A percentile compares a stretch with the other conserved stretches of the same genome.
phyloP scores from a whole-genome alignment of 805 yeast species.

The Ogataea methanolica region DNA sequence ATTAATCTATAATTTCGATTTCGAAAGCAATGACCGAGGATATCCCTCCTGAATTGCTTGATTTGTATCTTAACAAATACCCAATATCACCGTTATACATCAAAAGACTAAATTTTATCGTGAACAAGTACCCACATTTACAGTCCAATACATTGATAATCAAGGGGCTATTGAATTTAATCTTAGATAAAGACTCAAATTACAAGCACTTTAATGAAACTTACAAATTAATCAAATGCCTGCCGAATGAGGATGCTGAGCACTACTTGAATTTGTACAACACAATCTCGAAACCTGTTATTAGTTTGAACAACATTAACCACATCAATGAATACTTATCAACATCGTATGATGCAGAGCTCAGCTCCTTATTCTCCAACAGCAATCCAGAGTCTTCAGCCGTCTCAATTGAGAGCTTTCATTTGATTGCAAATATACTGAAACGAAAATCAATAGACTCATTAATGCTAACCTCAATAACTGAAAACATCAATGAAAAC shows the following conservation, averaged over 20 bases:
- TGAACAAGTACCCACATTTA: constrained; percentile 7
- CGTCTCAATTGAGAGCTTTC: constrained; percentile 9
- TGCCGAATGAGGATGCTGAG: constrained; percentile 3
- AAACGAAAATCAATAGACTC: constrained; percentile 8
- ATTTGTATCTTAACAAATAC: constrained; percentile 8
- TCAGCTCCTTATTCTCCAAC: constrained; percentile 2
- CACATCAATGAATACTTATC: constrained; percentile 2
- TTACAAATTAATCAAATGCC: constrained; percentile 6
- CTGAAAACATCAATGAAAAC: constrained; percentile 18
- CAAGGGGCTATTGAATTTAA: constrained; percentile 10
- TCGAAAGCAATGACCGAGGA: neutral
- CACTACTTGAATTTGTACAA: constrained; percentile 6
- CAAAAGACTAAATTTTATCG: constrained; percentile 16
- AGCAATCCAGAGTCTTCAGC: neutral
- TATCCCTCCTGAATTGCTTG: constrained; percentile 7
- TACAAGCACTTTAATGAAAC: constrained; percentile 15
- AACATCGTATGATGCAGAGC: constrained; percentile 7
- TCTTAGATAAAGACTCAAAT: constrained; percentile 8
- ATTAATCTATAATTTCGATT: neutral
- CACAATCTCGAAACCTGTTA: constrained; percentile 1
- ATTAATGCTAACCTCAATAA: constrained; percentile 15
- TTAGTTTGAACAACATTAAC: neutral
- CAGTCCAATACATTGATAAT: constrained; percentile 2
- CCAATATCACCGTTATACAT: constrained; percentile 16
- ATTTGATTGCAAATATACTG: constrained; percentile 7